Evolutionary conservation across 140 eudicot species (phyloP), one percentile per base, ranked within the genome.

Genomic region (Flaveria floridana): DNA sequence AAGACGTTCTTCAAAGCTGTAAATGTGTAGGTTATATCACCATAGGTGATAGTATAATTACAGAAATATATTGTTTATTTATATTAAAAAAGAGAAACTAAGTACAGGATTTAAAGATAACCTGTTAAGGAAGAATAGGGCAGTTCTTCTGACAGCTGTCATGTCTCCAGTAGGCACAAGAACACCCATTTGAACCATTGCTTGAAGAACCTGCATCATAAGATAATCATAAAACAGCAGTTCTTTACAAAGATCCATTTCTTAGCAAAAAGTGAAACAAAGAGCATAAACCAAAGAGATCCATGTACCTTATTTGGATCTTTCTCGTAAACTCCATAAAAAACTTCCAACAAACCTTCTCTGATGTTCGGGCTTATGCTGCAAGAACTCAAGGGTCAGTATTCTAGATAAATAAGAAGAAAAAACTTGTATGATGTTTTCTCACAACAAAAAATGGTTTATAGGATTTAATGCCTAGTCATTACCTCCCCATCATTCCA

Each of bases 401-500:
- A 65, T 70, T 30, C 15, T 7, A 51, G 37, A 30, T 30, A 30
- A 30, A 30, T 30, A 30, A 3, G 0, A 28, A 28, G 23, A 55
- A 25, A 42, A 65, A 69, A 52, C 18, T 9, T 39, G 25, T 26
- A 12, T 15, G 41, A 67, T 28, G 28, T 48, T 74, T 78, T 15
- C 72, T 39, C 13, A 44, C 62, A 72, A 52, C 26, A 20, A 34
- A 48, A 15, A 7, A 64, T 15, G 50, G 50, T 64, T 63, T 34
- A 65, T 21, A 30, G 7, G 42, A 18, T 18, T 58, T 26, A 58
- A 47, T 68, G 14, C 19, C 46, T 56, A 68, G 56, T 50, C 26
- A 70, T 75, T 80, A 95, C 99, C 99, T 95, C 70, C 99, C 99
- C 97, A 95, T 95, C 99, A 95, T 95, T 80, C 99, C 99, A 79